A percentile compares a stretch with the other conserved stretches of the same genome.
Evolutionary conservation across 129 eudicot species (phyloP).

Genomic region (Cynara cardunculus): DNA sequence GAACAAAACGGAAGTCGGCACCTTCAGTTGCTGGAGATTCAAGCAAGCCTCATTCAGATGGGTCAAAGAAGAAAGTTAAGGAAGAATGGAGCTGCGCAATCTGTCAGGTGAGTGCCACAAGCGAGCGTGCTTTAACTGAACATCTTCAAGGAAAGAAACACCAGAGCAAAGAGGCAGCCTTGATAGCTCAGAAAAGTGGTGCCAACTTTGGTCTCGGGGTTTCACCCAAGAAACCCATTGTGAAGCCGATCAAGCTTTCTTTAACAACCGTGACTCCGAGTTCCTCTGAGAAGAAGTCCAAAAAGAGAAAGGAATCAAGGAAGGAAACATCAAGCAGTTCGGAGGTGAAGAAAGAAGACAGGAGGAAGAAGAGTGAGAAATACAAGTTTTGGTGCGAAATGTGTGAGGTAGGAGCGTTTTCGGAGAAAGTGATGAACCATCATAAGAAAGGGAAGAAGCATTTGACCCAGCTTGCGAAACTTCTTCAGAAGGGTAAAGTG

Average conservation of each 20-base stretch:
- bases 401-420: conserved; percentile 44
- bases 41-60: conserved; percentile 19
- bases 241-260: conserved; percentile 7
- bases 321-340: neutral
- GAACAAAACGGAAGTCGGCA: conserved; percentile 52
- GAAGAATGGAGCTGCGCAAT: conserved; percentile 72
- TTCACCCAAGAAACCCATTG: conserved; percentile 26
- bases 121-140: conserved; percentile 41
- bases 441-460: conserved; percentile 63
- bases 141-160: conserved; percentile 72
- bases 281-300: neutral
- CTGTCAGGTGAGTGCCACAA: conserved; percentile 59
- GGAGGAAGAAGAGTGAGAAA: conserved; percentile 7
- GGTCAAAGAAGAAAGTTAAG: conserved; percentile 32
- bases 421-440: conserved; percentile 38
- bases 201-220: conserved; percentile 45
- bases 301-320: neutral
- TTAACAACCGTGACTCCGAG: neutral
- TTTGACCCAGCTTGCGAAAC: conserved; percentile 8
- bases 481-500: conserved; percentile 21
- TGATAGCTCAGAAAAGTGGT: conserved; percentile 37
- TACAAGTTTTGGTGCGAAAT: conserved; percentile 55
- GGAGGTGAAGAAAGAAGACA: conserved; percentile 10
- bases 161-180: conserved; percentile 45
- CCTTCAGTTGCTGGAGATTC: conserved; percentile 18